phyloP scores from a whole-genome alignment of 2,329 filamentous ascomycete genomes.

The Exophiala aquamarina region DNA sequence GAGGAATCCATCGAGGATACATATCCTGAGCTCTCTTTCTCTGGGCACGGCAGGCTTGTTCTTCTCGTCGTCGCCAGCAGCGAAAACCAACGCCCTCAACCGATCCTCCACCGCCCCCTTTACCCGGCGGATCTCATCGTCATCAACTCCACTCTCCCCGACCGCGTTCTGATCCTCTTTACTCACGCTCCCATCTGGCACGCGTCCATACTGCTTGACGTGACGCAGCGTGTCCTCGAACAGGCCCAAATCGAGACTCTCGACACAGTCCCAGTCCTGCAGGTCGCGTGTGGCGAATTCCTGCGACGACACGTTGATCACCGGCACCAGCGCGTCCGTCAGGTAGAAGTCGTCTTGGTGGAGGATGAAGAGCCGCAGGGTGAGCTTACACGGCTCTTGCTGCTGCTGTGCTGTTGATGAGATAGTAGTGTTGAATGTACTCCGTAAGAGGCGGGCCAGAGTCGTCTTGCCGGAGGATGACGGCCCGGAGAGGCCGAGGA shows the following conservation, averaged over 20 bases:
- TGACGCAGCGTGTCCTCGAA: slow-evolving; percentile 68
- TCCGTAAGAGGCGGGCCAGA: slow-evolving; percentile 76
- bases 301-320: slow-evolving; percentile 49
- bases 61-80: neutral
- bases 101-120: slow-evolving; percentile 10
- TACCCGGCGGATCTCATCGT: slow-evolving; percentile 29
- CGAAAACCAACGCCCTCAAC: neutral
- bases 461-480: slow-evolving; percentile 96
- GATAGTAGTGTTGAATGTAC: slow-evolving; percentile 64
- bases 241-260: slow-evolving; percentile 69
- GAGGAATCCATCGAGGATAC: slow-evolving; percentile 84
- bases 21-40: slow-evolving; percentile 49
- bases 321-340: slow-evolving; percentile 58
- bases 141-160: slow-evolving; percentile 41
- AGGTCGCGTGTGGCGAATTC: slow-evolving; percentile 47
- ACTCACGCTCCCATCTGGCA: slow-evolving; percentile 50
- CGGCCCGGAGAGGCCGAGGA: slow-evolving; percentile 83
- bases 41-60: neutral
- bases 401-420: slow-evolving; percentile 20
- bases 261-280: slow-evolving; percentile 89
- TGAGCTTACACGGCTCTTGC: neutral
- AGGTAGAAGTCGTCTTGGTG: slow-evolving; percentile 97
- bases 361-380: slow-evolving; percentile 63
- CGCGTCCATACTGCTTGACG: slow-evolving; percentile 64
- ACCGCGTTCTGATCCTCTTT: slow-evolving; percentile 61